Percentiles rank a stretch among this genome's conserved stretches.
phyloP scores from a whole-genome alignment of 257 asterid species.

The Salvia miltiorrhiza region DNA sequence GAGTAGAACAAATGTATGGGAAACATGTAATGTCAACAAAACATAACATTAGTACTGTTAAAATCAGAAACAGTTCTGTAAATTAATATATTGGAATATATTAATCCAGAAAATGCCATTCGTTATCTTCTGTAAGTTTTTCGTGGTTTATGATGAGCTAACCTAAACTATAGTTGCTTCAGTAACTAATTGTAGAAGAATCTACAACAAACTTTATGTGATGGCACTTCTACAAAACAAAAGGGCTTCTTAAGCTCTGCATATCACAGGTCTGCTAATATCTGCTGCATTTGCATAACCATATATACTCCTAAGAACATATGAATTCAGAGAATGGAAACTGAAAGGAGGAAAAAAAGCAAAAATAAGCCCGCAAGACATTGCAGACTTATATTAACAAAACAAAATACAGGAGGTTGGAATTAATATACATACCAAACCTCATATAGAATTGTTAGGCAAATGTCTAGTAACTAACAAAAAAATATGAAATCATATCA shows the following conservation, averaged over 20 bases:
- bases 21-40: slow-evolving; percentile 3
- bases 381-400: too few species aligned
- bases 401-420: neutral
- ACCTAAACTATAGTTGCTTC: neutral
- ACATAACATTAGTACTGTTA: neutral
- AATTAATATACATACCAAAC: neutral
- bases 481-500: neutral
- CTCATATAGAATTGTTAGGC: too few species aligned
- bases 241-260: too few species aligned
- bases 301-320: neutral
- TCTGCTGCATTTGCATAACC: neutral
- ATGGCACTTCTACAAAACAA: too few species aligned
- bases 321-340: neutral
- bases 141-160: neutral
- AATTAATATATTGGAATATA: neutral
- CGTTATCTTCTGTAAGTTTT: neutral
- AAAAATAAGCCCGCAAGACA: neutral
- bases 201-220: neutral
- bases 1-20: neutral
- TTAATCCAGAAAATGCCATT: neutral
- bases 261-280: too few species aligned
- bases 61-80: neutral
- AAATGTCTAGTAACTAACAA: neutral
- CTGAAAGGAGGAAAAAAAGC: neutral
- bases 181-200: neutral